Evolutionary conservation across 345 rosid species (phyloP).

Genomic region (Linum trigynum): DNA sequence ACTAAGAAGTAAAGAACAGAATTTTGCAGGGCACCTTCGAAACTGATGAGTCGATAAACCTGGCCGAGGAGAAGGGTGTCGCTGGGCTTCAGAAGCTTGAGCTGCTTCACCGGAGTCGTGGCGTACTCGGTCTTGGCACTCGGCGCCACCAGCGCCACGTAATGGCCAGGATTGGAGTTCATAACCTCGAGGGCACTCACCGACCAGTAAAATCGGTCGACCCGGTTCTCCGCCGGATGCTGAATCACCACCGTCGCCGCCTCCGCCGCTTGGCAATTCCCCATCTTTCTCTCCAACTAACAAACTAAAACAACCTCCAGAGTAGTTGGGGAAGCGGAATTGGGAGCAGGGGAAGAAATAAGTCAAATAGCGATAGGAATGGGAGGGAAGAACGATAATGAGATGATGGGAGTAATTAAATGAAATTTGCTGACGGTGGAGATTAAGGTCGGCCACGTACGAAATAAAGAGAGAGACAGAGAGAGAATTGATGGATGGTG

Average conservation of each 20-base stretch:
- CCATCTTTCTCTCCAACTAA: conserved; percentile 28
- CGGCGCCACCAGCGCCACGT: conserved; percentile 56
- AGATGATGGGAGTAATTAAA: neutral
- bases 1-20: neutral
- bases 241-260: conserved; percentile 74
- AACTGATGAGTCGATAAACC: conserved; percentile 69
- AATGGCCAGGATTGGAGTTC: conserved; percentile 69
- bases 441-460: neutral
- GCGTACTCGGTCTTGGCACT: conserved; percentile 32
- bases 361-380: too few species aligned
- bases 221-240: conserved; percentile 51
- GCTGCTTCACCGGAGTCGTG: conserved; percentile 46
- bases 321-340: neutral
- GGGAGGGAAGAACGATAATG: neutral
- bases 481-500: neutral
- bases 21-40: conserved; percentile 37
- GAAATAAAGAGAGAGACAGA: neutral
- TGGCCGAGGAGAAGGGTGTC: conserved; percentile 65
- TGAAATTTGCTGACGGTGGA: conserved; percentile 8
- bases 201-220: conserved; percentile 68
- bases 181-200: conserved; percentile 63
- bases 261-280: conserved; percentile 89
- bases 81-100: conserved; percentile 69
- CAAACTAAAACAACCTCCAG: neutral
- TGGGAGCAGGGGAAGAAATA: too few species aligned